Evolutionary conservation across 1,139 yeast genomes (phyloP).

Genomic region (Geotrichum macrosporum): DNA sequence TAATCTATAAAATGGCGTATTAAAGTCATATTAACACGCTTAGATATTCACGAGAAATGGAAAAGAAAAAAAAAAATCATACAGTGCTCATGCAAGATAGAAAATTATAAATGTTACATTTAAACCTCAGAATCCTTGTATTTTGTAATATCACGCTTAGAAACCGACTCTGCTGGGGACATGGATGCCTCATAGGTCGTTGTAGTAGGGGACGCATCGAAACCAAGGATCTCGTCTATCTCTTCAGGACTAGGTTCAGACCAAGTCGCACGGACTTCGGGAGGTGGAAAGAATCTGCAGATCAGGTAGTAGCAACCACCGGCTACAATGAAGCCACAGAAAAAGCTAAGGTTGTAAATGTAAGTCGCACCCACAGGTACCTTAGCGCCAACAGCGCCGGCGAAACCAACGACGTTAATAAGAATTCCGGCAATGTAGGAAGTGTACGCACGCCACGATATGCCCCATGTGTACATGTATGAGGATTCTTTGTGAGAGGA

Average conservation of each 20-base stretch:
- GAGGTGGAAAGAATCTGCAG: conserved; percentile 54
- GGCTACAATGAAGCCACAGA: conserved; percentile 66
- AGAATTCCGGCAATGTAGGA: conserved; percentile 46
- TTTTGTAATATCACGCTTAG: neutral
- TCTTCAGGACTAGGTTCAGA: conserved; percentile 55
- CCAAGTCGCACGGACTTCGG: conserved; percentile 59
- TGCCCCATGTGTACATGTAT: conserved; percentile 60
- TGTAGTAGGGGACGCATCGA: neutral
- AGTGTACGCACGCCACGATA: conserved; percentile 63
- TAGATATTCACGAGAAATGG: no score
- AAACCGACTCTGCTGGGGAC: neutral
- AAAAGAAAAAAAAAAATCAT: no score
- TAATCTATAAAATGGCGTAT: no score
- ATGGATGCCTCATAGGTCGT: neutral
- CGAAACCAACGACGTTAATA: conserved; percentile 85
- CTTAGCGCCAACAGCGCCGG: conserved; percentile 64
- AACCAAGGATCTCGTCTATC: conserved; percentile 34
- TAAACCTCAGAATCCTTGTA: neutral
- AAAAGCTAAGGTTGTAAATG: conserved; percentile 67
- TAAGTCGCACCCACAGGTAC: conserved; percentile 80
- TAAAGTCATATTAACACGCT: no score
- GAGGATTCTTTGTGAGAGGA: conserved; percentile 44
- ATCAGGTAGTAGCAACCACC: conserved; percentile 48
- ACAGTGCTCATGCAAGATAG: no score
- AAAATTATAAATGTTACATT: no score